Conservation (phyloP, 371 early-diverging fungal species). For the Batrachochytrium dendrobatidis region DNA sequence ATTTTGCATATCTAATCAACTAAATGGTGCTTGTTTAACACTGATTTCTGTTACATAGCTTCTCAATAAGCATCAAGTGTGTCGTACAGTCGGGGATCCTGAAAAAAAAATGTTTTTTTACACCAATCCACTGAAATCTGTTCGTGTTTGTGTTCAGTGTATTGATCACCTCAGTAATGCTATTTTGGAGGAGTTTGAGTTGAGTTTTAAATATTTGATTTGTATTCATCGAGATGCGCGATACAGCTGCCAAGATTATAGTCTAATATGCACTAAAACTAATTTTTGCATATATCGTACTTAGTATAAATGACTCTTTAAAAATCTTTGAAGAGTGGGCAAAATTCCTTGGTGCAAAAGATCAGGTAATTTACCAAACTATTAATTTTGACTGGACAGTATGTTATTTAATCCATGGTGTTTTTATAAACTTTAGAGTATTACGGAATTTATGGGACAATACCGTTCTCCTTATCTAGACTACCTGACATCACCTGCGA, state of each 20-base stretch:
- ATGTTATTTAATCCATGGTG: neutral
- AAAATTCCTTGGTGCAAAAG: neutral
- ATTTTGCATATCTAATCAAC: slow-evolving; percentile 3
- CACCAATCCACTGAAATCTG: neutral
- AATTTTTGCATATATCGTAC: too few species aligned
- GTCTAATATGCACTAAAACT: too few species aligned
- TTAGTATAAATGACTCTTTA: slow-evolving; percentile 11
- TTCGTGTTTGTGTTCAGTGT: neutral
- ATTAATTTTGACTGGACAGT: neutral
- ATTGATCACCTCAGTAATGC: neutral
- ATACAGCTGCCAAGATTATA: too few species aligned
- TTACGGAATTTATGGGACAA: slow-evolving; percentile 22
- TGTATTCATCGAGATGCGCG: too few species aligned
- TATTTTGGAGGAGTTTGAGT: neutral
- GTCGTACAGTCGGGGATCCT: slow-evolving; percentile 1
- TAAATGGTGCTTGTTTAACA: too few species aligned
- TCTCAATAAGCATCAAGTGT: neutral
- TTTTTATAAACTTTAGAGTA: neutral
- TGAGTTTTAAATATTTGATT: slow-evolving; percentile 10
- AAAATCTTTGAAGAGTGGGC: slow-evolving; percentile 5
- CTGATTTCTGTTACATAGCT: neutral
- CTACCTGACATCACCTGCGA: slow-evolving; percentile 9
- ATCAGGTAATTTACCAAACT: slow-evolving; percentile 9
- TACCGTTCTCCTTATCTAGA: slow-evolving; percentile 20
- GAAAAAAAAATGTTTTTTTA: slow-evolving; percentile 5